Percentiles rank a stretch among this genome's conserved stretches.
Conservation (phyloP, 202 grass and related monocot genomes). For the Hordeum pubiflorum region DNA sequence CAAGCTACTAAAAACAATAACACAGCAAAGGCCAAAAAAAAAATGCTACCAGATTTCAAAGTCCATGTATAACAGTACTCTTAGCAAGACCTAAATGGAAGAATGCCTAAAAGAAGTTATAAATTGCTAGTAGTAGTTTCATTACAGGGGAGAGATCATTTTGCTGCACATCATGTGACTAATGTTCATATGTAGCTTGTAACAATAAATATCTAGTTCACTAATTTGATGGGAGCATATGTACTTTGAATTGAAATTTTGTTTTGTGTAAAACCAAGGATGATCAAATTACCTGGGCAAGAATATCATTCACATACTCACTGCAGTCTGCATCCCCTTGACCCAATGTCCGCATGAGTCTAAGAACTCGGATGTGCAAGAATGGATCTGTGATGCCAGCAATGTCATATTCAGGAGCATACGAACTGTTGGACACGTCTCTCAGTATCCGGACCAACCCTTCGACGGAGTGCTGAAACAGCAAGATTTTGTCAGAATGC, state of each 20-base stretch:
- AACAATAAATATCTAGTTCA: slow-evolving; percentile 5
- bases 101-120: not conserved
- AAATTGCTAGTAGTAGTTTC: not conserved
- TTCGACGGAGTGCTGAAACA: slow-evolving; percentile 73
- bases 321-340: slow-evolving; percentile 83
- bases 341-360: slow-evolving; percentile 60
- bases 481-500: slow-evolving; percentile 33
- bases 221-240: not conserved
- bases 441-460: slow-evolving; percentile 81
- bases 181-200: slow-evolving; percentile 10
- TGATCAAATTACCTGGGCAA: slow-evolving; percentile 71
- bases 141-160: not conserved
- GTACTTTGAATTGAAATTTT: not conserved
- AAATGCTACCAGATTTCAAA: not conserved
- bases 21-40: not conserved
- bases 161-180: not conserved
- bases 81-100: slow-evolving; percentile 14
- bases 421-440: slow-evolving; percentile 97
- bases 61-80: slow-evolving; percentile 2
- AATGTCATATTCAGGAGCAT: slow-evolving; percentile 96
- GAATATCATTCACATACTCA: slow-evolving; percentile 97
- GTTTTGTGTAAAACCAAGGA: slow-evolving; percentile 17
- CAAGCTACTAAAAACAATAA: not conserved
- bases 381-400: slow-evolving; percentile 96
- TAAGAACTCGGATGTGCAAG: slow-evolving; percentile 91